Evolutionary conservation across 805 yeast species (phyloP).

Genomic region (Yarrowia osloensis): DNA sequence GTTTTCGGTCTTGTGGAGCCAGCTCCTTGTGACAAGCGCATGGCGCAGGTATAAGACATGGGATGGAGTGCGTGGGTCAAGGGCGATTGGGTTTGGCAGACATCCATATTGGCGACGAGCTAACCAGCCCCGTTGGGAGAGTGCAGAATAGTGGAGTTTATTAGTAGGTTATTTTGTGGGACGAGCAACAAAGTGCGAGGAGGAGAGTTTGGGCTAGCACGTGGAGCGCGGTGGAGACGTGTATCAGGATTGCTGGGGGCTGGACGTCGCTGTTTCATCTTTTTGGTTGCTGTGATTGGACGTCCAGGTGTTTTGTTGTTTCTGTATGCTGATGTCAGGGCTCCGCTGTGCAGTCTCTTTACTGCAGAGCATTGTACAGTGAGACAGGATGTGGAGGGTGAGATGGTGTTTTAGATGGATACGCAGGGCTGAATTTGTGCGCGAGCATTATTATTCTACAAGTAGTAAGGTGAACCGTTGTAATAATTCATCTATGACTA

Average conservation of each 20-base stretch:
- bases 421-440: too few relatives aligned
- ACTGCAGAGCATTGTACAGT: not conserved
- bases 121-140: constrained; percentile 16
- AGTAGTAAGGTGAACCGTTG: too few relatives aligned
- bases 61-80: not conserved
- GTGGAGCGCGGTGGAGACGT: not conserved
- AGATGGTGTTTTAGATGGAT: too few relatives aligned
- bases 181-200: not conserved
- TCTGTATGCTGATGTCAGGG: too few relatives aligned
- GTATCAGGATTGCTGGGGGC: not conserved
- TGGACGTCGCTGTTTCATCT: not conserved
- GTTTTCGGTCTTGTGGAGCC: not conserved
- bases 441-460: too few relatives aligned
- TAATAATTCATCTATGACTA: too few relatives aligned
- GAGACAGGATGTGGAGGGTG: too few relatives aligned
- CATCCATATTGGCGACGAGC: not conserved
- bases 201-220: too few relatives aligned
- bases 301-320: not conserved
- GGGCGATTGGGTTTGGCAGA: not conserved
- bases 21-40: not conserved
- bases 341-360: not conserved
- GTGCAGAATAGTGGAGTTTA: not conserved
- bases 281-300: not conserved
- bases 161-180: not conserved
- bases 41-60: constrained; percentile 15